Base-by-base conservation (phyloP, 768 basidiomycete species). In the Collybiopsis luxurians region DNA sequence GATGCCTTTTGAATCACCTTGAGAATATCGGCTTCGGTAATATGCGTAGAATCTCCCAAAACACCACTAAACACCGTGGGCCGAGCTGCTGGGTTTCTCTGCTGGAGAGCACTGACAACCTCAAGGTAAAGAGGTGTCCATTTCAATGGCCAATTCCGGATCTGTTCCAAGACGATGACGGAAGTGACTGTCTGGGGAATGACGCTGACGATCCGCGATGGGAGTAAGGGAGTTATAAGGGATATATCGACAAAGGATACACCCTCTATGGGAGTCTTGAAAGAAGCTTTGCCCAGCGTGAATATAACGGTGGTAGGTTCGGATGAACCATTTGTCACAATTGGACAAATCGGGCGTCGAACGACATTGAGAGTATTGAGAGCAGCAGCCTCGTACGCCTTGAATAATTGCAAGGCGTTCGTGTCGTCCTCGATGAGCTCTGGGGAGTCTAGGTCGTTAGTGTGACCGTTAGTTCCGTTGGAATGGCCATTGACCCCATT, bases 121-220 rank as follows among this genome's bases (percentile, higher is more conserved):
- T 95, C 93, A 50, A 97, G 81, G 69, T 89, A 96, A 3, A 96
- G 72, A 0, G 92, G 90, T 1, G 90, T 87, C 89, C 90, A 95
- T 69, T 91, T 91, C 38, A 84, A 85, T n/a, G 81, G 79, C 82
- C 89, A 91, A 61, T 74, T 77, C 64, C 79, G 79, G 6, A 89
- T 74, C 68, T 95, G 92, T 66, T 96, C 95, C 11, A 95, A 79
- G 17, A 95, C 86, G 57, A 95, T 74, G 53, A 96, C 80, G 21
- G 82, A 85, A 15, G 78, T 80, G 27, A 79, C 81, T 2, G 85
- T 84, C 0, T 73, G 59, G 11, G 92, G 87, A 31, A 96, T 80
- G 34, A 75, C 77, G 38, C 68, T 70, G 44, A 85, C 71, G 31
- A 96, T 73, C 28, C 75, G 76, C 40, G 80, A 76, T 2, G 81